Evolutionary conservation across 306 rosid species (phyloP).

Genomic region (Rosa multiflora): DNA sequence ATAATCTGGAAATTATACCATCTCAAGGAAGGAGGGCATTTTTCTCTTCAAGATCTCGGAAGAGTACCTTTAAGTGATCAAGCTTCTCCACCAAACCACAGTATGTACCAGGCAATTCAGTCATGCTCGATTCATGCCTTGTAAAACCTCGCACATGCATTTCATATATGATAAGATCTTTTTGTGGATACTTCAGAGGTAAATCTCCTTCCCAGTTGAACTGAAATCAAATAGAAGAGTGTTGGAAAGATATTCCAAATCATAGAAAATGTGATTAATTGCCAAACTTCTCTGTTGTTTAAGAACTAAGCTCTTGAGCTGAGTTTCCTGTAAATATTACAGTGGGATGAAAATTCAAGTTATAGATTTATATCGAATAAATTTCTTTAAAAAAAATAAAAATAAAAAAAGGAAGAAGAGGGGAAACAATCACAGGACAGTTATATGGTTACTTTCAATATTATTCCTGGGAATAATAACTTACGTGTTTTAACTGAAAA

Average conservation of each 20-base stretch:
- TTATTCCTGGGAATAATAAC: not conserved
- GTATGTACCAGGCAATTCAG: slow-evolving; percentile 85
- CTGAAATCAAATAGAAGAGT: slow-evolving; percentile 46
- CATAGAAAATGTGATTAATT: not conserved
- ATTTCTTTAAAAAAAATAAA: too few relatives aligned
- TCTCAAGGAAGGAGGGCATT: slow-evolving; percentile 11
- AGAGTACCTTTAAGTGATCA: slow-evolving; percentile 78
- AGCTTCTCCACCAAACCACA: slow-evolving; percentile 92
- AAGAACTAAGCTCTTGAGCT: not conserved
- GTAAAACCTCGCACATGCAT: slow-evolving; percentile 96
- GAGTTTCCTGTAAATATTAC: not conserved
- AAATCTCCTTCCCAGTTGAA: slow-evolving; percentile 99
- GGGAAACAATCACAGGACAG: not conserved
- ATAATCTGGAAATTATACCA: slow-evolving; percentile 1
- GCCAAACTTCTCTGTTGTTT: not conserved
- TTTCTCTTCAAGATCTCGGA: slow-evolving; percentile 11
- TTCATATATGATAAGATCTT: slow-evolving; percentile 87
- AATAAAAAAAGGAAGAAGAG: too few relatives aligned
- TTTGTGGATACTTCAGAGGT: slow-evolving; percentile 71
- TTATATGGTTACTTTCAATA: not conserved
- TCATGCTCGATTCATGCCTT: slow-evolving; percentile 75
- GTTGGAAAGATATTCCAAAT: slow-evolving; percentile 1
- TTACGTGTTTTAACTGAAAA: not conserved
- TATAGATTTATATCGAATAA: not conserved
- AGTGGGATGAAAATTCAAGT: not conserved